Base-by-base conservation (phyloP, 2,329 filamentous ascomycete genomes). In the Sarocladiaceae sp. region DNA sequence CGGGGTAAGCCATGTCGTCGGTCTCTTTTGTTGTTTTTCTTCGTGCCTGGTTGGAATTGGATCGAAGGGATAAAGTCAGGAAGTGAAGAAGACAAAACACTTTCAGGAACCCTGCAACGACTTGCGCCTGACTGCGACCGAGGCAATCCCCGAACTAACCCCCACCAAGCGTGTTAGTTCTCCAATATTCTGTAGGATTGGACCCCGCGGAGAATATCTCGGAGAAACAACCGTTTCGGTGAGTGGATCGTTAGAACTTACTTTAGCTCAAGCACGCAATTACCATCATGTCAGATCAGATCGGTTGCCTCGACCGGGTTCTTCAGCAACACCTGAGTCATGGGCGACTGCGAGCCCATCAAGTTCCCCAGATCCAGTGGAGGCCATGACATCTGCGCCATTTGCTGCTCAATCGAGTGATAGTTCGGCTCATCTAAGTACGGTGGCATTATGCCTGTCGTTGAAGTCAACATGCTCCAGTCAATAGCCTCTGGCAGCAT, bases 1-100 rank as follows among this genome's bases (percentile, higher is more conserved):
- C 71, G 58, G 66, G 57, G 64, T 66, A 73, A 35, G 71, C 69
- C 71, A 74, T 74, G 55, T 17, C 37, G 31, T 13, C 4, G 33
- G 20, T 15, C 5, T 26, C 4, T 8, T 15, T 5, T 22, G 7
- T 22, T 4, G n/a, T 12, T 22, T 4, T 46, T n/a, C n/a, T n/a
- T n/a, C n/a, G n/a, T n/a, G n/a, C n/a, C n/a, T 8, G 7, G 11
- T 28, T 28, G n/a, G 40, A 7, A 4, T 42, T 22, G 7, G 40
- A n/a, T n/a, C n/a, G n/a, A n/a, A n/a, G n/a, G n/a, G n/a, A n/a
- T n/a, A n/a, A n/a, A n/a, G n/a, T n/a, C 20, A 4, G 20, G 17
- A 40, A 15, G 17, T 23, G 7, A 7, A 20, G 12, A 20, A 3
- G 37, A 22, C 23, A 7, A 23, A n/a, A n/a, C n/a, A n/a, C n/a